Evolutionary conservation across 2,329 filamentous ascomycete species (phyloP), one percentile per base, ranked within the genome.

Genomic region (Amauroascus niger): DNA sequence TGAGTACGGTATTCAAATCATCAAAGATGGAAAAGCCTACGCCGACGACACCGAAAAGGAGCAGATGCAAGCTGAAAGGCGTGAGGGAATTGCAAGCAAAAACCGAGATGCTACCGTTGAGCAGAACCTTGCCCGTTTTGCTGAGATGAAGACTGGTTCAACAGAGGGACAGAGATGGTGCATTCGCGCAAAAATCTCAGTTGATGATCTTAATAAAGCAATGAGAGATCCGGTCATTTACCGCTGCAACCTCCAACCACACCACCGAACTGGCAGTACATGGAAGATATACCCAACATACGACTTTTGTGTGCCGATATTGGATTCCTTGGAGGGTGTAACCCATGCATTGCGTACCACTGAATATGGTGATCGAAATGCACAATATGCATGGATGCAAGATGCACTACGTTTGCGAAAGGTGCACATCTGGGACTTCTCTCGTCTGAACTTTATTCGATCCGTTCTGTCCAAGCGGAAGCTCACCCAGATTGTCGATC

Each of bases 211-310:
- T 60, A 97, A 98, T 77, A 95, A 95, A 73, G 88, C 93, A 51
- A 84, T 97, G 80, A 81, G 93, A 60, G 93, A 98, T 69, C 93
- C 93, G 11, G 90, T 97, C 70, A 94, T 98, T 69, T 97, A 96
- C 78, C 84, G 93, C 61, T 96, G 89, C 80, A 95, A 95, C 65
- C 76, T 80, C 5, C 67, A 77, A 47, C 69, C 75, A 9, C 81
- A 84, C 63, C 81, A 82, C 68, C 78, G 81, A 52, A 84, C 81
- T 5, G 80, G 80, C n/a, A 69, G 67, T 47, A 78, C 76, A 57
- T 84, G 81, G 79, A 83, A 83, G 67, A 78, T 82, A 61, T 84
- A 84, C 66, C 81, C 81, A 1, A 84, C 80, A 18, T 84, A 84
- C 63, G 81, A 84, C 66, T 83, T 83, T 64, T 79, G 77, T 60